A percentile compares a stretch with the other conserved stretches of the same genome.
Conservation (phyloP, 495 filamentous ascomycete species). For the Parathielavia appendiculata region DNA sequence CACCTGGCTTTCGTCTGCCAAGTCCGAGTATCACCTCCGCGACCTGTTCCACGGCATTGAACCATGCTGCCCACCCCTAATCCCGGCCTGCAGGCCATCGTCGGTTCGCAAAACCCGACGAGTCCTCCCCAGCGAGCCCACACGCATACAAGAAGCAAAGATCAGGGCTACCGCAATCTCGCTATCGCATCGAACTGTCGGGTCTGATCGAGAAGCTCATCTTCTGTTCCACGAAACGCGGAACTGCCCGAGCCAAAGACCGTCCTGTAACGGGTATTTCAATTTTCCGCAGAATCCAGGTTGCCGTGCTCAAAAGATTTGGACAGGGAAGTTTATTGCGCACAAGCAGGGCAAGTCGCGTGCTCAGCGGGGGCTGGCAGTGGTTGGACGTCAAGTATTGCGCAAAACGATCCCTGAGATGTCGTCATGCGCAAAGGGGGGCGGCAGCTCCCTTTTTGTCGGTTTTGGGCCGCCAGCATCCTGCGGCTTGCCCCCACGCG, state of each 20-base stretch:
- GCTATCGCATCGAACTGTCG: conserved; percentile 8
- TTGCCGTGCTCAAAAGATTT: neutral
- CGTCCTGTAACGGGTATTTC: neutral
- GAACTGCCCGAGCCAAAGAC: neutral
- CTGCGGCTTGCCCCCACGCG: conserved; percentile 8
- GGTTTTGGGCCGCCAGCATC: conserved; percentile 2
- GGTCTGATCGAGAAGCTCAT: neutral
- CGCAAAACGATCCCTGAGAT: conserved; percentile 23
- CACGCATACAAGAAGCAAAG: neutral
- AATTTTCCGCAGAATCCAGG: conserved; percentile 3
- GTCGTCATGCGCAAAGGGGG: conserved; percentile 21
- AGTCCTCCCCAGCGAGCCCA: too few species aligned
- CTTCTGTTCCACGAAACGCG: neutral
- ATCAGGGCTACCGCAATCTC: neutral
- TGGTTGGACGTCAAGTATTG: conserved; percentile 15
- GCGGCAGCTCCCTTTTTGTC: conserved; percentile 15
- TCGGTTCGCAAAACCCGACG: too few species aligned
- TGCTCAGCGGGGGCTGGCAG: conserved; percentile 1
- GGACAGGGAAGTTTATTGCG: too few species aligned
- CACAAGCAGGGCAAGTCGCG: neutral
- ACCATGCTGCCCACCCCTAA: too few species aligned
- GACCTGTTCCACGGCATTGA: too few species aligned
- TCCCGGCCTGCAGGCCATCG: too few species aligned
- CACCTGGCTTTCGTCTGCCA: too few species aligned
- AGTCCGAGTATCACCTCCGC: too few species aligned